Evolutionary conservation across 2,329 filamentous ascomycete species (phyloP).

Genomic region (Ophiostoma ulmi): DNA sequence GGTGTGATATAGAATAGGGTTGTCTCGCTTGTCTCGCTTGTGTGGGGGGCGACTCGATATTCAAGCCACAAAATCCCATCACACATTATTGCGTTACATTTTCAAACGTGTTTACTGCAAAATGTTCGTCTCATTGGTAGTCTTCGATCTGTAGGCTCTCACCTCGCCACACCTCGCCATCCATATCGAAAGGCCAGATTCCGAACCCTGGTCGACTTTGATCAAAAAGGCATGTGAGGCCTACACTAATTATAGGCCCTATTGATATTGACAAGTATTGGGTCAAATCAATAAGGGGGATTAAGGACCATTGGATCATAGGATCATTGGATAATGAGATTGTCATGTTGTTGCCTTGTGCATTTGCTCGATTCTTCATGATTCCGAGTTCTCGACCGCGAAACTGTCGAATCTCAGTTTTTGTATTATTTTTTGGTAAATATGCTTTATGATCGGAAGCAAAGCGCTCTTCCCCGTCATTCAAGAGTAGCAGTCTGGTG

Average conservation of each 20-base stretch:
- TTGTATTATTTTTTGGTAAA: not conserved
- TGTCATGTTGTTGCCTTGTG: not conserved
- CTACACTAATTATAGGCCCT: not conserved
- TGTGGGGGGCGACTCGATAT: not conserved
- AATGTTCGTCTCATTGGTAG: not conserved
- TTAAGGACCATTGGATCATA: too few relatives aligned
- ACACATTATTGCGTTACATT: not conserved
- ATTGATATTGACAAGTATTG: not conserved
- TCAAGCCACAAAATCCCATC: constrained; percentile 6
- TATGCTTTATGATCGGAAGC: not conserved
- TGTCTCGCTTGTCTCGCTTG: not conserved
- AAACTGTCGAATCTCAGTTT: not conserved
- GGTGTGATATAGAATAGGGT: not conserved
- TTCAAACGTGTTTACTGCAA: not conserved
- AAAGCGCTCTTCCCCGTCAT: not conserved
- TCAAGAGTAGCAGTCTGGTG: not conserved
- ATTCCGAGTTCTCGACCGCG: not conserved
- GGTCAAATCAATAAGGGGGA: too few relatives aligned
- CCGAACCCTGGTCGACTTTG: not conserved
- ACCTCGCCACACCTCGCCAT: not conserved
- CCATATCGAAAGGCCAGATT: not conserved
- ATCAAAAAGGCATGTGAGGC: not conserved
- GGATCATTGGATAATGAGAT: not conserved
- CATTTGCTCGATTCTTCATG: not conserved
- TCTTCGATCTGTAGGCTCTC: not conserved